phyloP scores from a whole-genome alignment of 495 filamentous ascomycete genomes.

The Monascus purpureus region DNA sequence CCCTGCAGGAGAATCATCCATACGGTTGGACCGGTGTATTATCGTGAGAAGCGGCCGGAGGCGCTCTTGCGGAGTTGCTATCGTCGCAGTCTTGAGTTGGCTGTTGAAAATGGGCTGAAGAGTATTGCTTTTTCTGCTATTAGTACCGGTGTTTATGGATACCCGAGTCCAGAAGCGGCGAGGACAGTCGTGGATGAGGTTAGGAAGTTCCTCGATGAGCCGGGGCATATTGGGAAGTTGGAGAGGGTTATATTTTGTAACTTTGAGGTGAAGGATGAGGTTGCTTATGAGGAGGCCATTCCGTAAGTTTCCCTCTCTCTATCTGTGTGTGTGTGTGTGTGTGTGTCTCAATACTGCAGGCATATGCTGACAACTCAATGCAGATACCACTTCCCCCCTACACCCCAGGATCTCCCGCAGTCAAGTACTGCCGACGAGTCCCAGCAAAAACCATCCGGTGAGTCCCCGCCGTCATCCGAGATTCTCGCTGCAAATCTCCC shows the following conservation, averaged over 20 bases:
- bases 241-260: slow-evolving; percentile 69
- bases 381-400: slow-evolving; percentile 22
- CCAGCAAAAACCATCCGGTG: slow-evolving; percentile 4
- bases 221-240: slow-evolving; percentile 38
- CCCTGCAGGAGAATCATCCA: slow-evolving; percentile 74
- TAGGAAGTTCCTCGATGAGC: slow-evolving; percentile 50
- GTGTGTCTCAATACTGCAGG: too few relatives aligned
- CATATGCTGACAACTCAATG: too few relatives aligned
- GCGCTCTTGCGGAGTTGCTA: slow-evolving; percentile 57
- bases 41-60: slow-evolving; percentile 22
- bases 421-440: slow-evolving; percentile 1
- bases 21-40: slow-evolving; percentile 80
- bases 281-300: slow-evolving; percentile 50
- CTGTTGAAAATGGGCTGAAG: slow-evolving; percentile 46
- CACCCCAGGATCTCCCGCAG: slow-evolving; percentile 9
- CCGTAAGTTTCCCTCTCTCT: slow-evolving; percentile 47
- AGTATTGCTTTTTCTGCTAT: slow-evolving; percentile 72
- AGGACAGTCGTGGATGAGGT: slow-evolving; percentile 52
- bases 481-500: slow-evolving; percentile 15
- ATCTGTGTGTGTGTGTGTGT: too few relatives aligned
- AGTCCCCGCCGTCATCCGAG: slow-evolving; percentile 10
- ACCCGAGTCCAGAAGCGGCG: slow-evolving; percentile 62
- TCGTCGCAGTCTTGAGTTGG: slow-evolving; percentile 54
- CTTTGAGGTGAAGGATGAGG: slow-evolving; percentile 63
- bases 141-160: slow-evolving; percentile 84